Evolutionary conservation across 768 basidiomycete genomes (phyloP).

Genomic region (Lactarius indigo): DNA sequence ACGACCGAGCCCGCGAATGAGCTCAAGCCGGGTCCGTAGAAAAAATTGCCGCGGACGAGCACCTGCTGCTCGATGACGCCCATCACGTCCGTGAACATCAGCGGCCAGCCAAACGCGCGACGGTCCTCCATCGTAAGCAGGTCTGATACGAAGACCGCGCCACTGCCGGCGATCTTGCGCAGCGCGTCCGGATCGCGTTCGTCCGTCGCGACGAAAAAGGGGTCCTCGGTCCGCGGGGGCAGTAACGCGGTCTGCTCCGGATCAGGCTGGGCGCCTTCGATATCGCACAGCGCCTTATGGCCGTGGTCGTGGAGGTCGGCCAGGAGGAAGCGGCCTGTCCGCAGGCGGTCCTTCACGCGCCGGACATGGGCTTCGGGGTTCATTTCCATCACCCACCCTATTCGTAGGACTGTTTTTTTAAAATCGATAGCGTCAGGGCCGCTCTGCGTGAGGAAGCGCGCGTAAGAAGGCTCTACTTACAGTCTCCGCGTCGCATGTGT

Average conservation of each 20-base stretch:
- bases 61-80: constrained; percentile 42
- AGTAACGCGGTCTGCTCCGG: background rate
- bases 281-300: constrained; percentile 6
- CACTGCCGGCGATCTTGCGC: constrained; percentile 33
- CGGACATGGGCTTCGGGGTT: constrained; percentile 36
- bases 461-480: constrained; percentile 29
- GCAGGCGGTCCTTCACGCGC: constrained; percentile 32
- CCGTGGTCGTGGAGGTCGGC: background rate
- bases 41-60: constrained; percentile 35
- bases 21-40: constrained; percentile 38
- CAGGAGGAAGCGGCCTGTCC: constrained; percentile 32
- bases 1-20: constrained; percentile 39
- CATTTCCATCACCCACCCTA: constrained; percentile 37
- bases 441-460: background rate
- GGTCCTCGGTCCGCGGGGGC: constrained; percentile 16
- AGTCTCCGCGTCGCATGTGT: constrained; percentile 45
- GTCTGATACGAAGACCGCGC: constrained; percentile 41
- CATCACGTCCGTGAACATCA: constrained; percentile 41
- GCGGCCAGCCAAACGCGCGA: constrained; percentile 38
- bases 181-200: constrained; percentile 38
- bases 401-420: constrained; percentile 30
- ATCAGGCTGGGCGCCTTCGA: constrained; percentile 11
- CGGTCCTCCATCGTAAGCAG: constrained; percentile 41
- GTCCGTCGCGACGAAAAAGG: constrained; percentile 39
- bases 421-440: constrained; percentile 4